These are phyloP conservation scores for Didymellaceae sp. DNA, from an alignment of 2,329 filamentous ascomycete species.

Conservation along the genomic window DNA sequence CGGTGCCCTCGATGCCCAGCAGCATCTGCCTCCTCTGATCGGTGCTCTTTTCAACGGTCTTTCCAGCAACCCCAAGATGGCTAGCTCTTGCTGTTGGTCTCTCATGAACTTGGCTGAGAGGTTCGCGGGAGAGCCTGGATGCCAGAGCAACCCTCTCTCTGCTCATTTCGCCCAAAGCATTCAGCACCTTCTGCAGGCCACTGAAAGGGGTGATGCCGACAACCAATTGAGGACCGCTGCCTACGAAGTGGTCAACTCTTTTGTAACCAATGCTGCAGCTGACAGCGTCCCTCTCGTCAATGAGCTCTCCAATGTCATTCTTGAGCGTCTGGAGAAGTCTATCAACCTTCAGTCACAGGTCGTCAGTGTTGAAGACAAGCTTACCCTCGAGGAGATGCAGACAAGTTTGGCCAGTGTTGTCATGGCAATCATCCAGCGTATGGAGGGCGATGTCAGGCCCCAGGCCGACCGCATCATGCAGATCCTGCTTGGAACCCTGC, in stretches of 20 bases:
- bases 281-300: conserved; percentile 84
- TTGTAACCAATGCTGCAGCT: conserved; percentile 87
- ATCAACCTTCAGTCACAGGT: conserved; percentile 89
- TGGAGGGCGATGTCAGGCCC: conserved; percentile 89
- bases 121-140: conserved; percentile 86
- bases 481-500: conserved; percentile 80
- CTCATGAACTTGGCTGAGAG: conserved; percentile 97
- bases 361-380: conserved; percentile 94
- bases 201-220: conserved; percentile 81
- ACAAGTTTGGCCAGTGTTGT: conserved; percentile 92
- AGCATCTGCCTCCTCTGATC: conserved; percentile 85
- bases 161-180: conserved; percentile 94
- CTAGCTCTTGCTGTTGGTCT: conserved; percentile 97
- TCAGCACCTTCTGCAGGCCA: conserved; percentile 81
- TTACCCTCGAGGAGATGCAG: conserved; percentile 96
- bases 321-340: conserved; percentile 90
- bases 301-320: conserved; percentile 82
- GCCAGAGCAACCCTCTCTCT: conserved; percentile 80
- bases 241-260: conserved; percentile 95
- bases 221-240: conserved; percentile 91
- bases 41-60: conserved; percentile 88
- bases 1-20: conserved; percentile 83
- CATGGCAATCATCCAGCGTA: conserved; percentile 85
- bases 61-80: conserved; percentile 93
- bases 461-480: conserved; percentile 96